Percentiles rank a stretch among this genome's conserved stretches.
These are phyloP conservation scores for Pholiota adiposa DNA, from an alignment of 1,284 basidiomycete genomes.

Conservation along the genomic window DNA sequence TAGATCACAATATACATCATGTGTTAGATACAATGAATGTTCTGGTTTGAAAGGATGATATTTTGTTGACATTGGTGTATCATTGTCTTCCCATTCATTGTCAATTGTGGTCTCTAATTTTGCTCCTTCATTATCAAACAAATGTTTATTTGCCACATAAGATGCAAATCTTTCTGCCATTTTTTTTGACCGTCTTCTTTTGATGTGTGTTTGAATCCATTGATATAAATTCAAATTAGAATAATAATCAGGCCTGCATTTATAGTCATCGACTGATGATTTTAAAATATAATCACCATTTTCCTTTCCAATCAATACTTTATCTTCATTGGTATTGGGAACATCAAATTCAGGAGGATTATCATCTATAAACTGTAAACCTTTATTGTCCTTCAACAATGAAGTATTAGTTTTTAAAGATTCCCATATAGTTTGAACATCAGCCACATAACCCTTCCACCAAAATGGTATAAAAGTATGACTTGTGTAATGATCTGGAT, in stretches of 20 bases:
- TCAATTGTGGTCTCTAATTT: not conserved
- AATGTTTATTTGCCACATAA: too few relatives aligned
- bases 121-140: too few relatives aligned
- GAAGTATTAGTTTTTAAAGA: too few relatives aligned
- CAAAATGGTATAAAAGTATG: slow-evolving; percentile 31
- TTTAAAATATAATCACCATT: slow-evolving; percentile 16
- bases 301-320: slow-evolving; percentile 11
- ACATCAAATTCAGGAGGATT: too few relatives aligned
- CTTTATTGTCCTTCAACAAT: too few relatives aligned
- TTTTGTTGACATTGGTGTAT: too few relatives aligned
- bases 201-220: slow-evolving; percentile 17
- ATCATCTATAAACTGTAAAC: too few relatives aligned
- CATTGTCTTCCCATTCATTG: not conserved
- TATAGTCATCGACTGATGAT: slow-evolving; percentile 25
- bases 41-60: slow-evolving; percentile 4
- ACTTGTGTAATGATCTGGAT: slow-evolving; percentile 35
- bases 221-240: slow-evolving; percentile 18
- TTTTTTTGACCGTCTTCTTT: slow-evolving; percentile 1
- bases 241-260: slow-evolving; percentile 18
- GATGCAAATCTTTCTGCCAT: not conserved
- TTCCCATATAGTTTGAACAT: slow-evolving; percentile 7
- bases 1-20: slow-evolving; percentile 10
- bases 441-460: slow-evolving; percentile 30
- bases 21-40: slow-evolving; percentile 18
- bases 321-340: too few relatives aligned